Conservation (phyloP, 805 yeast genomes). For the Hanseniaspora taiwanica region DNA sequence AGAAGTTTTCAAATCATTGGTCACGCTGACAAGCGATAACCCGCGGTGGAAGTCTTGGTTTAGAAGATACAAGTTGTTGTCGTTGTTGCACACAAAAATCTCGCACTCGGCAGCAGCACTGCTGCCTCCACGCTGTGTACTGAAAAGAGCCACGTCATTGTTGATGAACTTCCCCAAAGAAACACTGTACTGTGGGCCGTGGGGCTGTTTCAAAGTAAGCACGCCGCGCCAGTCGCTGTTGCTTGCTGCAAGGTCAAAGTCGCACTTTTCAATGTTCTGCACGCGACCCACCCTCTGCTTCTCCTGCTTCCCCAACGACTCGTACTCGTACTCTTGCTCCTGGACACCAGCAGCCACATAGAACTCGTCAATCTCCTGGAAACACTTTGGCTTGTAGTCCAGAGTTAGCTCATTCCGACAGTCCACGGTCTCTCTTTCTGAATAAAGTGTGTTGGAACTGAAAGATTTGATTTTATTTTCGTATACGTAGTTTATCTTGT, state of each 20-base stretch:
- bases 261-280: too few relatives aligned
- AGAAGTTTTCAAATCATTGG: constrained; percentile 44
- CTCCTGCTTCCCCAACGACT: too few relatives aligned
- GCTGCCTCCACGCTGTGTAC: background rate
- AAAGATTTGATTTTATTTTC: constrained; percentile 38
- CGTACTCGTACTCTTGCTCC: constrained; percentile 12
- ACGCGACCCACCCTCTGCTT: too few relatives aligned
- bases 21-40: constrained; percentile 29
- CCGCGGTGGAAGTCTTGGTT: constrained; percentile 34
- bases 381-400: constrained; percentile 59
- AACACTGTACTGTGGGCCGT: too few relatives aligned
- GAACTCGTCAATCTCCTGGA: constrained; percentile 41
- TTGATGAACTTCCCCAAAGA: constrained; percentile 73
- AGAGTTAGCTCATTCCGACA: constrained; percentile 32
- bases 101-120: constrained; percentile 29
- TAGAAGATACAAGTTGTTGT: constrained; percentile 52
- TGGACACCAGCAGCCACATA: constrained; percentile 41
- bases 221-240: constrained; percentile 41
- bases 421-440: background rate
- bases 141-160: constrained; percentile 47
- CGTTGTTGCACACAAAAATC: constrained; percentile 75
- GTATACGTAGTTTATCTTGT: constrained; percentile 44
- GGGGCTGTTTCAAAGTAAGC: constrained; percentile 34
- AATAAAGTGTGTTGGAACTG: constrained; percentile 24
- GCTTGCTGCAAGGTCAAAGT: background rate